phyloP scores from a whole-genome alignment of 768 basidiomycete genomes.

The Lactarius akahatsu region DNA sequence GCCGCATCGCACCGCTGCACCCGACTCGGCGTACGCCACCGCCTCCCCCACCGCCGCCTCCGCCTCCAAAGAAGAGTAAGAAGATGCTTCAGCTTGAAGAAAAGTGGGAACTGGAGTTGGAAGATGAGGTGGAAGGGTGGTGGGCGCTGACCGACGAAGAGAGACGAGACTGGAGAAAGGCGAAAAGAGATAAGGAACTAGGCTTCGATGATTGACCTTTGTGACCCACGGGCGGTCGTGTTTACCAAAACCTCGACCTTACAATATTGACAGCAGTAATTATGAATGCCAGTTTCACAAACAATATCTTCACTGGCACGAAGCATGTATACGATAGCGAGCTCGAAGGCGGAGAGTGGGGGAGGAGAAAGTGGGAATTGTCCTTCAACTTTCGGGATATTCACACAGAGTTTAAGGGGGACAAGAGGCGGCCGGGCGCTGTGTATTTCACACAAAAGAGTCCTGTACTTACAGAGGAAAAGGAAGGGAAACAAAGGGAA shows the following conservation, averaged over 20 bases:
- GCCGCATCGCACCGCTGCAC: slow-evolving; percentile 73
- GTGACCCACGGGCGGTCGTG: background rate
- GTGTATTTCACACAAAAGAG: too few species aligned
- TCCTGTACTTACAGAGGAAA: too few species aligned
- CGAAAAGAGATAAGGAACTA: slow-evolving; percentile 63
- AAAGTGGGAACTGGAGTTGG: slow-evolving; percentile 75
- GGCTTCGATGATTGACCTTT: slow-evolving; percentile 38
- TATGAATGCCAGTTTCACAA: too few species aligned
- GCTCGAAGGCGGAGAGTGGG: too few species aligned
- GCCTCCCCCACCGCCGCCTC: slow-evolving; percentile 66
- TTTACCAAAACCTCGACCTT: background rate
- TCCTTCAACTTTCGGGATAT: too few species aligned
- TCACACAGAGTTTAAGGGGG: too few species aligned
- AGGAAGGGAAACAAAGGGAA: too few species aligned
- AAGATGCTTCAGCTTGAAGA: slow-evolving; percentile 76
- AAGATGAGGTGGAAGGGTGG: slow-evolving; percentile 71
- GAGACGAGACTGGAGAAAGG: slow-evolving; percentile 47
- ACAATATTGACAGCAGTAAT: too few species aligned
- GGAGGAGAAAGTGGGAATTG: too few species aligned
- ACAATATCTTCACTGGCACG: too few species aligned
- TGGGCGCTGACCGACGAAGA: slow-evolving; percentile 38
- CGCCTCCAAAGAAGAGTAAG: slow-evolving; percentile 75
- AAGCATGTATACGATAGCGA: background rate
- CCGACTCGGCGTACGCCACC: slow-evolving; percentile 72
- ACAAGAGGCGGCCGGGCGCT: too few species aligned